Conservation (phyloP, 257 asterid species). For the Salvia splendens region DNA sequence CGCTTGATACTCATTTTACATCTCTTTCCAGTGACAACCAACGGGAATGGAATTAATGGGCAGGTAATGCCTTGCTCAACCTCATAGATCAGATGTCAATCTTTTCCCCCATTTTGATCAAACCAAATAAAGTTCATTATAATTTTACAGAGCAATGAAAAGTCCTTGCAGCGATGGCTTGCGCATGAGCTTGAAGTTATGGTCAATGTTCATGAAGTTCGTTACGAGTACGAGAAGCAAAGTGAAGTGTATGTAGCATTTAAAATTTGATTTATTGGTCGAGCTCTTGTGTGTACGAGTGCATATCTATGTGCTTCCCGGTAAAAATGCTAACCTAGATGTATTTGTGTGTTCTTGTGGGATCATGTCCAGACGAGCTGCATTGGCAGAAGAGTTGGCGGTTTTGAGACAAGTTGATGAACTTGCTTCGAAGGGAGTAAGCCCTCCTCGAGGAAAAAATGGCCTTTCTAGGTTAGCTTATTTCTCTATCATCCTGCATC, state of each 20-base stretch:
- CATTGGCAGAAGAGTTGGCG: constrained; percentile 93
- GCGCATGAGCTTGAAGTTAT: constrained; percentile 96
- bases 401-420: constrained; percentile 89
- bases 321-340: constrained; percentile 6
- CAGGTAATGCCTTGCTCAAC: constrained; percentile 53
- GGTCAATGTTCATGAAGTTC: constrained; percentile 99
- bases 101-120: constrained; percentile 20
- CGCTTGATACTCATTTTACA: constrained; percentile 21
- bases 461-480: constrained; percentile 71
- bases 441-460: constrained; percentile 89
- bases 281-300: background rate
- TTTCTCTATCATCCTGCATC: background rate
- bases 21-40: constrained; percentile 64
- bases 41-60: constrained; percentile 71
- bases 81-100: constrained; percentile 21
- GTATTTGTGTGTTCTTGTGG: constrained; percentile 22
- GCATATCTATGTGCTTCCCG: background rate
- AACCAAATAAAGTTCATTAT: constrained; percentile 14
- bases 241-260: constrained; percentile 87
- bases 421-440: constrained; percentile 77
- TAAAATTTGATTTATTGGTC: constrained; percentile 12
- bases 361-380: constrained; percentile 75
- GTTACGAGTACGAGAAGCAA: constrained; percentile 97
- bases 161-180: constrained; percentile 89
- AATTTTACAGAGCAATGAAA: constrained; percentile 70